phyloP scores from a whole-genome alignment of 2,329 filamentous ascomycete genomes.

The Cordyceps farinosa region DNA sequence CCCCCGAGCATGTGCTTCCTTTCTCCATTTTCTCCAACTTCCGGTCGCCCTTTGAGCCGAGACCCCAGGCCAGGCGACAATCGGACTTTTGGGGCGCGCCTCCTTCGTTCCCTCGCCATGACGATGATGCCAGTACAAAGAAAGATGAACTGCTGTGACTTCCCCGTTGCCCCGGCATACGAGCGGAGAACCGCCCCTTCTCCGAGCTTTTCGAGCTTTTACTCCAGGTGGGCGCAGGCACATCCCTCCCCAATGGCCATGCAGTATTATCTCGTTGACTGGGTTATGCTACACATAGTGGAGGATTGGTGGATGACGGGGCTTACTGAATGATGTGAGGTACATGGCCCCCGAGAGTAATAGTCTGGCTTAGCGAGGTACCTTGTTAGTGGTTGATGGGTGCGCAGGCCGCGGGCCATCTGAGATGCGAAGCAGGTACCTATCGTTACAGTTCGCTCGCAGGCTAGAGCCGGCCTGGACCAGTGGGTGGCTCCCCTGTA shows the following conservation, averaged over 20 bases:
- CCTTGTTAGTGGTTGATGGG: not conserved
- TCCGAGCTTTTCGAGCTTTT: slow-evolving; percentile 1
- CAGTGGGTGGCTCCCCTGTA: not conserved
- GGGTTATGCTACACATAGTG: slow-evolving; percentile 16
- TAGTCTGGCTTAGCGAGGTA: slow-evolving; percentile 5
- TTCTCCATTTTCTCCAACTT: slow-evolving; percentile 11
- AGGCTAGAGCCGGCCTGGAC: not conserved
- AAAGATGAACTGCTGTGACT: not conserved
- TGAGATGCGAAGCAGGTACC: too few species aligned
- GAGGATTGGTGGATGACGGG: slow-evolving; percentile 12
- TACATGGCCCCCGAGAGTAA: slow-evolving; percentile 11
- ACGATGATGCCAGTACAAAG: not conserved
- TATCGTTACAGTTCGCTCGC: too few species aligned
- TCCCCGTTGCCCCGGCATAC: not conserved
- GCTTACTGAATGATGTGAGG: slow-evolving; percentile 17
- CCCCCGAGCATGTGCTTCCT: slow-evolving; percentile 13
- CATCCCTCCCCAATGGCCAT: not conserved
- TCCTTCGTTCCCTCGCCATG: not conserved
- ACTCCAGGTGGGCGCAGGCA: not conserved
- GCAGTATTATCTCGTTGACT: slow-evolving; percentile 17
- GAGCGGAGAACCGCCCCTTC: slow-evolving; percentile 15
- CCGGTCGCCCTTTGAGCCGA: slow-evolving; percentile 18
- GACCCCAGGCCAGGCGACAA: not conserved
- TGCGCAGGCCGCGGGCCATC: not conserved
- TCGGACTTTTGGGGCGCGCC: not conserved